A percentile compares a stretch with the other conserved stretches of the same genome.
phyloP scores from a whole-genome alignment of 2,329 filamentous ascomycete genomes.

The Decorospora gaudefroyi region DNA sequence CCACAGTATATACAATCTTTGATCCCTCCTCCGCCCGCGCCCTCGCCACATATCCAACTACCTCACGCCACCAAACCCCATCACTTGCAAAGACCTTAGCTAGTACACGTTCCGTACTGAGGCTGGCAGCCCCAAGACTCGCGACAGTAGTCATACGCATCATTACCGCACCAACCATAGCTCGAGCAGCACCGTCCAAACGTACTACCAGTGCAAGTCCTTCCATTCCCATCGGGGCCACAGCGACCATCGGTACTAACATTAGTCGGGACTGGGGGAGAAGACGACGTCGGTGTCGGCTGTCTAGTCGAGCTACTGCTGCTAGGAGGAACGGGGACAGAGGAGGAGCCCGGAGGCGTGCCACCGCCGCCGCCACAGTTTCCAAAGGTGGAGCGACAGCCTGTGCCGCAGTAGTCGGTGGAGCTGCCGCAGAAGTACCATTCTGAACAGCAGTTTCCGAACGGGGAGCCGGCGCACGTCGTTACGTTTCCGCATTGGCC shows the following conservation, averaged over 20 bases:
- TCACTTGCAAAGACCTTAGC: background rate
- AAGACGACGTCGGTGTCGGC: slow-evolving; percentile 20
- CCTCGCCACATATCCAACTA: background rate
- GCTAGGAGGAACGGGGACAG: slow-evolving; percentile 7
- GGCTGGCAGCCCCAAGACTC: slow-evolving; percentile 28
- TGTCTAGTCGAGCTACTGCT: slow-evolving; percentile 14
- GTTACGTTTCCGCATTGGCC: slow-evolving; percentile 38
- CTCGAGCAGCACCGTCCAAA: slow-evolving; percentile 35
- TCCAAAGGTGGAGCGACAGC: slow-evolving; percentile 34
- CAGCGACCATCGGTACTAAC: slow-evolving; percentile 37
- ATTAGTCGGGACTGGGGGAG: slow-evolving; percentile 24
- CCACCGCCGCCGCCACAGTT: slow-evolving; percentile 26
- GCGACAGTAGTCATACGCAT: slow-evolving; percentile 27
- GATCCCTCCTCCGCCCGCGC: background rate
- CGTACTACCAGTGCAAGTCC: slow-evolving; percentile 28
- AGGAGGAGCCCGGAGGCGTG: slow-evolving; percentile 21
- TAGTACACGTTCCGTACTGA: slow-evolving; percentile 28
- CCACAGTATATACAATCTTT: background rate
- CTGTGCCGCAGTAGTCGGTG: slow-evolving; percentile 33
- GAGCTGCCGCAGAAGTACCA: slow-evolving; percentile 34
- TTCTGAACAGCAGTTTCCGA: slow-evolving; percentile 35
- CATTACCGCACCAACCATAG: slow-evolving; percentile 35
- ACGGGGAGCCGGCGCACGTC: slow-evolving; percentile 33
- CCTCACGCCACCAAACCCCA: background rate
- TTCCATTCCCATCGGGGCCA: slow-evolving; percentile 29